Conservation (phyloP, 2,329 filamentous ascomycete species). For the Aspergillus sp. region DNA sequence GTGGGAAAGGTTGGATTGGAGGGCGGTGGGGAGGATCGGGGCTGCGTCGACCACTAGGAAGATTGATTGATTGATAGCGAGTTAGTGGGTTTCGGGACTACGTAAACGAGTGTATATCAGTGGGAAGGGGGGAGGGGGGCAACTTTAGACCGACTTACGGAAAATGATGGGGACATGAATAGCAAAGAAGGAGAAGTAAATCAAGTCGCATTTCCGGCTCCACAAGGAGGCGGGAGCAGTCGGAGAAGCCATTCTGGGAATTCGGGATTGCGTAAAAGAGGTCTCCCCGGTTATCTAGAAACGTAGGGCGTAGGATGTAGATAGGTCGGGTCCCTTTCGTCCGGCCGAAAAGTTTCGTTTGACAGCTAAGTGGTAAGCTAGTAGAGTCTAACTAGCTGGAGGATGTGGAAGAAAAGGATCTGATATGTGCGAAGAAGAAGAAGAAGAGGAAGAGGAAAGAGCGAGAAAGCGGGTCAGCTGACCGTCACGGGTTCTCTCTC, state of each 20-base stretch:
- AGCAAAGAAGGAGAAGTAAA: constrained; percentile 60
- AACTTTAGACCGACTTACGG: constrained; percentile 41
- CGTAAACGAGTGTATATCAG: not conserved
- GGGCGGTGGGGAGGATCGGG: constrained; percentile 56
- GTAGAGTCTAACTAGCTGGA: not conserved
- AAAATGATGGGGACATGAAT: constrained; percentile 64
- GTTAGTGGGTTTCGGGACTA: not conserved
- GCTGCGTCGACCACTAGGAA: constrained; percentile 61
- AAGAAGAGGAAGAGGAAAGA: too few species aligned
- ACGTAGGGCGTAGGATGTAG: not conserved
- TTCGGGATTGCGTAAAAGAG: not conserved
- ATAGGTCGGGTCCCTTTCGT: not conserved
- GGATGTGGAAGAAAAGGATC: not conserved
- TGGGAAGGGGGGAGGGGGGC: not conserved
- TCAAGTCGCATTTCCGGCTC: constrained; percentile 40
- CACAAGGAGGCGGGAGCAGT: constrained; percentile 25
- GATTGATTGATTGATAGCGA: not conserved
- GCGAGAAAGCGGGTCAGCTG: not conserved
- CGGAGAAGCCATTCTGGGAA: constrained; percentile 8
- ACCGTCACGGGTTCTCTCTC: not conserved
- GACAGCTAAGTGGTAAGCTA: too few species aligned
- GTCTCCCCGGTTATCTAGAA: not conserved
- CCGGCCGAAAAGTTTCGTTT: too few species aligned
- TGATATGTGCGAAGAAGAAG: not conserved
- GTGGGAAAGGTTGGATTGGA: constrained; percentile 54